phyloP scores from a whole-genome alignment of 2,329 filamentous ascomycete genomes.

The Claviceps maximensis region DNA sequence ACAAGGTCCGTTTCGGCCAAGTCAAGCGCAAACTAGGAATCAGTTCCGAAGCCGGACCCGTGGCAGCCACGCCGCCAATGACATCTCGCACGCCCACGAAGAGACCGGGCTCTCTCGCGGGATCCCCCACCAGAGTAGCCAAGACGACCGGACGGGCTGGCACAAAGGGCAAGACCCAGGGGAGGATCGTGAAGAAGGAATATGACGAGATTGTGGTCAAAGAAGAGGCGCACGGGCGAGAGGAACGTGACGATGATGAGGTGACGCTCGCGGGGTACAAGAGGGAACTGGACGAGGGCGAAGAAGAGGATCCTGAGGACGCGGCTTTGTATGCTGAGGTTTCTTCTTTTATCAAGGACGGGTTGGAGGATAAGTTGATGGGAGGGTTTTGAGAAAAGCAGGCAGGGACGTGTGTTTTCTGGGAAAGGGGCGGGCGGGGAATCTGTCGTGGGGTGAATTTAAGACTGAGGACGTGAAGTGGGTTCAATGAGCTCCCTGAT shows the following conservation, averaged over 20 bases:
- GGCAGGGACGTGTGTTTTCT: background rate
- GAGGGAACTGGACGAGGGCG: background rate
- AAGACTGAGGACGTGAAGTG: background rate
- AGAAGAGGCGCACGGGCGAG: too few species aligned
- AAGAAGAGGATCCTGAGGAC: background rate
- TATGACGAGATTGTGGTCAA: conserved; percentile 1
- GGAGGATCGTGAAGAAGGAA: conserved; percentile 9
- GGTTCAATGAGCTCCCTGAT: background rate
- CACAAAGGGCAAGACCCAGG: conserved; percentile 13
- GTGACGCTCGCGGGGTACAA: conserved; percentile 10
- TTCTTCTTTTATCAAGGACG: too few species aligned
- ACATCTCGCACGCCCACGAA: conserved; percentile 10
- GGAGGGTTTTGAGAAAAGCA: background rate
- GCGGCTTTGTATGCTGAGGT: background rate
- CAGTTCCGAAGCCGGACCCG: conserved; percentile 12
- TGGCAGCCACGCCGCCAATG: conserved; percentile 1
- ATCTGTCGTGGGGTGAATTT: background rate
- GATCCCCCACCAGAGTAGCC: conserved; percentile 16
- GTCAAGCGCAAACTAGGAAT: conserved; percentile 34
- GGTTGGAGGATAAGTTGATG: background rate
- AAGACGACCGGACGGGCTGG: conserved; percentile 16
- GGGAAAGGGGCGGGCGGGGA: background rate
- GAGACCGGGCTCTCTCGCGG: conserved; percentile 6
- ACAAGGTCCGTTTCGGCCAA: conserved; percentile 33
- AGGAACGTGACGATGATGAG: conserved; percentile 9